A percentile compares a stretch with the other conserved stretches of the same genome.
These are phyloP conservation scores for Coemansia sp. DNA, from an alignment of 192 early-diverging fungal genomes.

Conservation along the genomic window DNA sequence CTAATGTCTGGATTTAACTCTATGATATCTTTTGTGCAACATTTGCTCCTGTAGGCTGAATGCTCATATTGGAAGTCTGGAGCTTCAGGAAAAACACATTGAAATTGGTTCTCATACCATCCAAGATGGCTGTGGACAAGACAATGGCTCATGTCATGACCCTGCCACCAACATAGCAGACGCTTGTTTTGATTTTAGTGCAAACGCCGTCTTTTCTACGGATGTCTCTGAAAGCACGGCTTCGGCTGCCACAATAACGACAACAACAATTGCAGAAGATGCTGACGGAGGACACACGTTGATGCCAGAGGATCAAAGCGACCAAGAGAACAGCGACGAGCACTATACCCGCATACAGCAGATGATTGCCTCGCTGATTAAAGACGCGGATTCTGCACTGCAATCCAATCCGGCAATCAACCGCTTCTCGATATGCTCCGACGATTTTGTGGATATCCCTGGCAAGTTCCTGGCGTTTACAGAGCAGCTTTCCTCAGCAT, in stretches of 20 bases:
- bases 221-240: not conserved
- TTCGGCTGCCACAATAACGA: not conserved
- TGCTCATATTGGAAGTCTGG: slow-evolving; percentile 35
- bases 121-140: not conserved
- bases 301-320: slow-evolving; percentile 7
- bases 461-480: slow-evolving; percentile 8
- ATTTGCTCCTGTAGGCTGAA: slow-evolving; percentile 29
- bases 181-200: not conserved
- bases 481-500: slow-evolving; percentile 21
- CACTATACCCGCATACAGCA: slow-evolving; percentile 51
- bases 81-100: slow-evolving; percentile 11
- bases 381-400: slow-evolving; percentile 47
- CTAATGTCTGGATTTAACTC: not conserved
- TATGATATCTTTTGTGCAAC: not conserved
- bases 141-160: not conserved
- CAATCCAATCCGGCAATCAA: slow-evolving; percentile 23
- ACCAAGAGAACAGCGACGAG: slow-evolving; percentile 26
- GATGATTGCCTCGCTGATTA: slow-evolving; percentile 53
- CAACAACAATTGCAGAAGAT: not conserved
- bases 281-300: not conserved
- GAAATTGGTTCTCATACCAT: not conserved
- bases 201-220: not conserved
- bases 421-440: slow-evolving; percentile 5
- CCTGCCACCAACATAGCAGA: not conserved
- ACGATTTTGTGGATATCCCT: slow-evolving; percentile 16